These are phyloP conservation scores for Fusarium sp. DNA, from an alignment of 2,329 filamentous ascomycete genomes.

Conservation along the genomic window DNA sequence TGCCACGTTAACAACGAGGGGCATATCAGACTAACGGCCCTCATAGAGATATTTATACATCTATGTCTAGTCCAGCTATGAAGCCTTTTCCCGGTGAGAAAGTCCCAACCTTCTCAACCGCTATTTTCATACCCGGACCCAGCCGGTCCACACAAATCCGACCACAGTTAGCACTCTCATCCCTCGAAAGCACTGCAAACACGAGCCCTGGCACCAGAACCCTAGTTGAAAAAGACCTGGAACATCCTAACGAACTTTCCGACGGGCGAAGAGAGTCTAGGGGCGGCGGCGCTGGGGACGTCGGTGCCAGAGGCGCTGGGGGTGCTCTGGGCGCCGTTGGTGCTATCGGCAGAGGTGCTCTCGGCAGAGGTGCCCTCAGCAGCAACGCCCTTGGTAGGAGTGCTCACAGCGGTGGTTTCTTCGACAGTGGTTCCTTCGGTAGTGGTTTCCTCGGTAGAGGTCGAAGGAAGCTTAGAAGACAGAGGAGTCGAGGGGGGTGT, in stretches of 20 bases:
- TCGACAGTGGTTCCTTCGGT: neutral
- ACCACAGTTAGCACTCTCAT: neutral
- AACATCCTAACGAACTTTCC: slow-evolving; percentile 6
- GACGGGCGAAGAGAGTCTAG: slow-evolving; percentile 11
- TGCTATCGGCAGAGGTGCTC: neutral
- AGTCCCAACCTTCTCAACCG: no score
- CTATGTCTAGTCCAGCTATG: neutral
- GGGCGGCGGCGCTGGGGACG: slow-evolving; percentile 14
- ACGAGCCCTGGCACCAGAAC: neutral
- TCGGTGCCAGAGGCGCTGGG: slow-evolving; percentile 6
- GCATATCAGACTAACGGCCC: neutral
- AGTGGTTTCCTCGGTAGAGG: neutral
- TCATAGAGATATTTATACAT: neutral
- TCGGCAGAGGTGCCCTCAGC: neutral
- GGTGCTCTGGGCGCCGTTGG: neutral
- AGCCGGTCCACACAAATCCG: neutral
- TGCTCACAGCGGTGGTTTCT: neutral
- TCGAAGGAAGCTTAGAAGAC: neutral
- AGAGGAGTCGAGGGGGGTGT: neutral
- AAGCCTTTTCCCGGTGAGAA: neutral
- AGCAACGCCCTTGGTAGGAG: neutral
- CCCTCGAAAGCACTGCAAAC: neutral
- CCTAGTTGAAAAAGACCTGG: neutral
- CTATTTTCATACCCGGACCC: neutral
- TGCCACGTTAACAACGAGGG: neutral